Evolutionary conservation across 805 yeast species (phyloP).

Genomic region (Osmozyma mogii): DNA sequence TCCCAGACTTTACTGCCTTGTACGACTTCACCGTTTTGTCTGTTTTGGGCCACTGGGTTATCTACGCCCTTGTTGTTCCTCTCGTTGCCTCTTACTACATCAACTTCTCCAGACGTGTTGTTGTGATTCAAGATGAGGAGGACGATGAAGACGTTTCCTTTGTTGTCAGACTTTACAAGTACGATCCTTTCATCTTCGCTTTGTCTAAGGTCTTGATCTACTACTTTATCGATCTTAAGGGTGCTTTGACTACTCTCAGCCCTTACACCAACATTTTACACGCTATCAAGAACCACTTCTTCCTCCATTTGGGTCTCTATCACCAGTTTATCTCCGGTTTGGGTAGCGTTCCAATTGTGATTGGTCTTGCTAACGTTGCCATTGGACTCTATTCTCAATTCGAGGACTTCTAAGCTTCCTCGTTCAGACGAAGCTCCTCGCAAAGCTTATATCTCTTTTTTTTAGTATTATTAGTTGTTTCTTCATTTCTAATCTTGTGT

Average conservation of each 20-base stretch:
- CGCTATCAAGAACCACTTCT: constrained; percentile 22
- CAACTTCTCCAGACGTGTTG: constrained; percentile 40
- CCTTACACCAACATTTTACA: constrained; percentile 18
- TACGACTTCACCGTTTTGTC: constrained; percentile 19
- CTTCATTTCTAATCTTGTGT: constrained; percentile 4
- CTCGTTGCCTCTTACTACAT: constrained; percentile 39
- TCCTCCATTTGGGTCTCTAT: constrained; percentile 30
- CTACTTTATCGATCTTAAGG: constrained; percentile 25
- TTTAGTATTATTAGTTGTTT: neutral
- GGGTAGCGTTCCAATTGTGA: constrained; percentile 40
- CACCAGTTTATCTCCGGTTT: constrained; percentile 29
- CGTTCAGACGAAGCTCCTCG: constrained; percentile 1
- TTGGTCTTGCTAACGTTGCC: constrained; percentile 38
- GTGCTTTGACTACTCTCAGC: constrained; percentile 19
- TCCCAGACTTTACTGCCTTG: constrained; percentile 32
- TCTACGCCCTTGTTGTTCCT: constrained; percentile 35
- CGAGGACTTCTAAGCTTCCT: constrained; percentile 27
- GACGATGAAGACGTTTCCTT: constrained; percentile 2
- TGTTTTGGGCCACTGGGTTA: constrained; percentile 33
- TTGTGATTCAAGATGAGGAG: constrained; percentile 27
- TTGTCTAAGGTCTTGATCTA: constrained; percentile 31
- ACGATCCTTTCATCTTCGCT: constrained; percentile 50
- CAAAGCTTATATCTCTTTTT: neutral
- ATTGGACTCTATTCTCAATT: constrained; percentile 46
- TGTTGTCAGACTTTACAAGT: constrained; percentile 27